phyloP scores from a whole-genome alignment of 2,329 filamentous ascomycete species.

The Magnaporthiopsis poae region DNA sequence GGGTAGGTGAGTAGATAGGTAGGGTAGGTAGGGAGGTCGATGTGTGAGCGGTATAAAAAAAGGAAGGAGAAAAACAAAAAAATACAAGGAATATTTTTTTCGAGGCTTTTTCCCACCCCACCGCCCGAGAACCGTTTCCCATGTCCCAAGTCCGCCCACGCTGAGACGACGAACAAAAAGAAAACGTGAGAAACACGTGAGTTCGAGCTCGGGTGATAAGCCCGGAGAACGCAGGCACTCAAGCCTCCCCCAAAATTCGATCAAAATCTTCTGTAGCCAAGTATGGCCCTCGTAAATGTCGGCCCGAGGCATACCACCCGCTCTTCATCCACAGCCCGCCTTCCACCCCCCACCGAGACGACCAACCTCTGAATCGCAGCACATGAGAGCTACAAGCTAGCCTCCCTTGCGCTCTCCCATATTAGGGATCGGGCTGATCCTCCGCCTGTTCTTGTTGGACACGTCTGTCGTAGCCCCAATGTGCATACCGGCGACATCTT shows the following conservation, averaged over 20 bases:
- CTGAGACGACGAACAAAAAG: neutral
- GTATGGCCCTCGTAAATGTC: conserved; percentile 1
- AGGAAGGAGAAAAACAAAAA: neutral
- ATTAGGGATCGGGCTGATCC: neutral
- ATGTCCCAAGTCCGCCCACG: neutral
- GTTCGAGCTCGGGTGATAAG: neutral
- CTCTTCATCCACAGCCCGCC: neutral
- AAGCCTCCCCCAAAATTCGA: neutral
- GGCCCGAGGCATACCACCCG: neutral
- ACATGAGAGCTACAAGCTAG: neutral
- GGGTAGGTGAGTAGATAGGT: neutral
- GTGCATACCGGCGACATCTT: neutral
- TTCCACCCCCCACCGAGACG: neutral
- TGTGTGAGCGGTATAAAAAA: neutral
- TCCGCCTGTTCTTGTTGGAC: neutral
- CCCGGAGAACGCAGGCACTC: neutral
- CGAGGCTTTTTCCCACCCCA: neutral
- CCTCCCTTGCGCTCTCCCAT: conserved; percentile 3
- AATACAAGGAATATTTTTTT: neutral
- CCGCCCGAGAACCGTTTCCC: neutral
- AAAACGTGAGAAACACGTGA: neutral
- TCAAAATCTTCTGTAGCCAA: neutral
- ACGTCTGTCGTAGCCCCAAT: neutral
- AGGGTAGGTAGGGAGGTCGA: neutral
- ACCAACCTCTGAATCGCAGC: neutral